phyloP scores from a whole-genome alignment of 768 basidiomycete species.

The Mycena rosella region DNA sequence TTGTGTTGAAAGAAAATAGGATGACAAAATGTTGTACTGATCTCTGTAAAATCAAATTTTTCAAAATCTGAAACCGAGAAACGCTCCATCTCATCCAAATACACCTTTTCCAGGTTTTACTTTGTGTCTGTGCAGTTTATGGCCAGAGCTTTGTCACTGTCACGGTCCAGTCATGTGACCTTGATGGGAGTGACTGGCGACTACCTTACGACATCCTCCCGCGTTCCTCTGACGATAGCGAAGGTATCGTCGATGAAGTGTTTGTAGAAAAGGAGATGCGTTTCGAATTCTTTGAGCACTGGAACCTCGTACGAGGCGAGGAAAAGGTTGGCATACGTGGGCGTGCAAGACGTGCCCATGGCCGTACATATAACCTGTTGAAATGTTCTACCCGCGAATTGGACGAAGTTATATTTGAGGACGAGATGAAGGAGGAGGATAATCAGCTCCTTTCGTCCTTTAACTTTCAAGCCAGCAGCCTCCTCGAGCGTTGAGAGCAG shows the following conservation, averaged over 20 bases:
- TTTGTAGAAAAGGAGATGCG: constrained; percentile 19
- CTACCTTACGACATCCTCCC: constrained; percentile 23
- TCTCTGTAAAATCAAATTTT: no score
- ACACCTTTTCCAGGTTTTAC: no score
- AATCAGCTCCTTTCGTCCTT: constrained; percentile 13
- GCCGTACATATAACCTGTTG: constrained; percentile 31
- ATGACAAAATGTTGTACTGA: no score
- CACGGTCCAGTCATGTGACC: no score
- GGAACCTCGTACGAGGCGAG: constrained; percentile 27
- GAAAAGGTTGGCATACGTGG: constrained; percentile 35
- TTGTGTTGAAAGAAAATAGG: no score
- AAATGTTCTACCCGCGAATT: constrained; percentile 23
- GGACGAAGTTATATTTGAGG: constrained; percentile 30
- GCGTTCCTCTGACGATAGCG: constrained; percentile 19
- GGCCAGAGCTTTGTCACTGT: no score
- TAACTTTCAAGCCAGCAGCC: not conserved
- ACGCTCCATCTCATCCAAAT: no score
- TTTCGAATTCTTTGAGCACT: constrained; percentile 27
- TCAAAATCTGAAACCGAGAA: no score
- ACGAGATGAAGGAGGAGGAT: constrained; percentile 28
- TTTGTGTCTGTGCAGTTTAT: no score
- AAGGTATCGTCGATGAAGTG: no score
- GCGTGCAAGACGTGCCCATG: constrained; percentile 33
- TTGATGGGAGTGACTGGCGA: no score
- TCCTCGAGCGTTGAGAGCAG: not conserved